Percentiles rank a stretch among this genome's conserved stretches.
These are phyloP conservation scores for Cynanchum wilfordii DNA, from an alignment of 257 asterid species.

Conservation along the genomic window DNA sequence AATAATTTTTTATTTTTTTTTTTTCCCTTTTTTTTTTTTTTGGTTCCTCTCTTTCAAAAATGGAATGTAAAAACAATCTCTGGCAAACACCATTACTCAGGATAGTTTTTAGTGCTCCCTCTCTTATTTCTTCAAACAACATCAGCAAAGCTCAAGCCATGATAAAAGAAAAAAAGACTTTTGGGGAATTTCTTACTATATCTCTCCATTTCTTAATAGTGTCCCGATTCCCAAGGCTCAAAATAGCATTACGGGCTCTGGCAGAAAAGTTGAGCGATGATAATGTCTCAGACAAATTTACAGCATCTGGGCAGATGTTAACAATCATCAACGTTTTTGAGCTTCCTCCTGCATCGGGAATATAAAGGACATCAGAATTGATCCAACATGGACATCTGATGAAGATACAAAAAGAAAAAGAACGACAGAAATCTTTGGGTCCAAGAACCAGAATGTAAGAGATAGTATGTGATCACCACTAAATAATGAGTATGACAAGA, in stretches of 20 bases:
- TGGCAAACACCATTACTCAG: not conserved
- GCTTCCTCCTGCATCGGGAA: conserved; percentile 72
- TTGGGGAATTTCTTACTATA: conserved; percentile 52
- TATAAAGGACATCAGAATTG: conserved; percentile 11
- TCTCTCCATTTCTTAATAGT: conserved; percentile 96
- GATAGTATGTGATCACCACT: not conserved
- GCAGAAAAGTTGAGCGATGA: conserved; percentile 89
- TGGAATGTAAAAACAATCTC: not conserved
- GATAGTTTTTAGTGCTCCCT: not conserved
- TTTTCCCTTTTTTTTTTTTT: not conserved
- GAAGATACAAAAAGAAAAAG: not conserved
- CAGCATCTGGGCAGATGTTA: conserved; percentile 64
- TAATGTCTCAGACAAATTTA: conserved; percentile 68
- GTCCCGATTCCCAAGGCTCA: conserved; percentile 95
- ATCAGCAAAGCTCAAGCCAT: too few relatives aligned
- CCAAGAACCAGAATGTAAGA: not conserved
- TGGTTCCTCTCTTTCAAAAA: not conserved
- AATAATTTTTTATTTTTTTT: not conserved
- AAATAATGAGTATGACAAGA: not conserved
- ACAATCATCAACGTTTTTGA: conserved; percentile 87
- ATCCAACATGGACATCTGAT: conserved; percentile 5
- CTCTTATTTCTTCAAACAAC: not conserved
- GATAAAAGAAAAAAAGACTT: not conserved
- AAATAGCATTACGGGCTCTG: conserved; percentile 77
- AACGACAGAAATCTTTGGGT: not conserved